These are phyloP conservation scores for Vanrija pseudolonga DNA, from an alignment of 1,284 basidiomycete species.

Conservation along the genomic window DNA sequence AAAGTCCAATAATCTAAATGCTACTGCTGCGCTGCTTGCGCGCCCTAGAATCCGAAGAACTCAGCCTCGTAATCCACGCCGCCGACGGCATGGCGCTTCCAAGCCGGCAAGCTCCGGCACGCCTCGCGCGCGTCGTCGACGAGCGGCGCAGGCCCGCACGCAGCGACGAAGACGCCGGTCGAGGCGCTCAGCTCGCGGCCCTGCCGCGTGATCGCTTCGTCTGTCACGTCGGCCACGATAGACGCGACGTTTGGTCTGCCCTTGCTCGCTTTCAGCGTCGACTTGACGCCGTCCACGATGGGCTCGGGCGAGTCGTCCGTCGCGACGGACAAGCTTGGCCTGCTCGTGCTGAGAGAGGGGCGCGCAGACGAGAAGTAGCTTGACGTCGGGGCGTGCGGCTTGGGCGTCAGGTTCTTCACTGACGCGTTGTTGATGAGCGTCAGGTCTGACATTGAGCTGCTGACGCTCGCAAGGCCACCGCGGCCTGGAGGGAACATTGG, in stretches of 20 bases:
- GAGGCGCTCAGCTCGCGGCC: conserved; percentile 12
- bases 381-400: no score
- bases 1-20: no score
- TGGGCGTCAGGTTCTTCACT: not conserved
- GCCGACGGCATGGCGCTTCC: conserved; percentile 24
- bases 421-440: not conserved
- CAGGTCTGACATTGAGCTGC: no score
- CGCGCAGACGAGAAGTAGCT: conserved; percentile 11
- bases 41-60: conserved; percentile 28
- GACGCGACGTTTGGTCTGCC: conserved; percentile 21
- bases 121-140: conserved; percentile 22
- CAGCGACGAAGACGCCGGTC: conserved; percentile 28
- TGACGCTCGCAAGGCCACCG: no score
- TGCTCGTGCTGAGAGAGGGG: conserved; percentile 10
- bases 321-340: no score
- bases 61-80: conserved; percentile 39
- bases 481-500: not conserved
- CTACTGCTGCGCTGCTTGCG: conserved; percentile 8
- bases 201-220: conserved; percentile 15
- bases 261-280: conserved; percentile 15
- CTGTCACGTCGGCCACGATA: conserved; percentile 15
- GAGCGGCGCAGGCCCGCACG: conserved; percentile 35
- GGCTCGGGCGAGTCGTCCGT: no score
- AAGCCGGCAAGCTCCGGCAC: conserved; percentile 18
- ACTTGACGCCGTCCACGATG: conserved; percentile 2